Percentiles rank a stretch among this genome's conserved stretches.
These are phyloP conservation scores for Suhomyces wounanorum DNA, from an alignment of 1,139 yeast species.

Conservation along the genomic window DNA sequence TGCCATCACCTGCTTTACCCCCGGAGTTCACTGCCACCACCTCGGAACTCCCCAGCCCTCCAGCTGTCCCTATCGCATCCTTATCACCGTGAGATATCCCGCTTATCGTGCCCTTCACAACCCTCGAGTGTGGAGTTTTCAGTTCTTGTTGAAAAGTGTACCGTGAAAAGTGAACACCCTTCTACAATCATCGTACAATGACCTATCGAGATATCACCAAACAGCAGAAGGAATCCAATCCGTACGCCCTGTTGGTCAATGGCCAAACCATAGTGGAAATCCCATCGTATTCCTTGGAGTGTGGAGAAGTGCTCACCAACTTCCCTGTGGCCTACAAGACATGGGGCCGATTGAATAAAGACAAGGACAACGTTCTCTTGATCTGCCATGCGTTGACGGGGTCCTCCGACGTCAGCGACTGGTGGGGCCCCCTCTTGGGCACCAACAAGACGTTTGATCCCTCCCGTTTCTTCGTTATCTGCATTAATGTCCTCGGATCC, in stretches of 20 bases:
- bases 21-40: too few species aligned
- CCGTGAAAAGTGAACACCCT: too few species aligned
- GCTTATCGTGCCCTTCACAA: not conserved
- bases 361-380: constrained; percentile 72
- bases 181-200: not conserved
- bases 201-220: constrained; percentile 42
- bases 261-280: constrained; percentile 79
- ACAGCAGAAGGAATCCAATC: constrained; percentile 55
- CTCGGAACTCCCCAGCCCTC: too few species aligned
- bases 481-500: constrained; percentile 89
- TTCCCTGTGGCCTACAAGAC: constrained; percentile 95
- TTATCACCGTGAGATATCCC: not conserved
- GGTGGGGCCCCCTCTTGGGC: constrained; percentile 99
- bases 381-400: constrained; percentile 97
- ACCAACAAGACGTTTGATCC: constrained; percentile 89
- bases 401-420: constrained; percentile 89
- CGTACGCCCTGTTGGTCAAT: constrained; percentile 72
- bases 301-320: constrained; percentile 70
- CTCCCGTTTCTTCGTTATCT: constrained; percentile 76
- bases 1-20: not conserved
- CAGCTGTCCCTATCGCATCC: not conserved
- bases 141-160: too few species aligned
- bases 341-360: constrained; percentile 75
- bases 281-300: constrained; percentile 76
- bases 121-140: too few species aligned